phyloP scores from a whole-genome alignment of 768 basidiomycete genomes.

The Kwoniella sp. region DNA sequence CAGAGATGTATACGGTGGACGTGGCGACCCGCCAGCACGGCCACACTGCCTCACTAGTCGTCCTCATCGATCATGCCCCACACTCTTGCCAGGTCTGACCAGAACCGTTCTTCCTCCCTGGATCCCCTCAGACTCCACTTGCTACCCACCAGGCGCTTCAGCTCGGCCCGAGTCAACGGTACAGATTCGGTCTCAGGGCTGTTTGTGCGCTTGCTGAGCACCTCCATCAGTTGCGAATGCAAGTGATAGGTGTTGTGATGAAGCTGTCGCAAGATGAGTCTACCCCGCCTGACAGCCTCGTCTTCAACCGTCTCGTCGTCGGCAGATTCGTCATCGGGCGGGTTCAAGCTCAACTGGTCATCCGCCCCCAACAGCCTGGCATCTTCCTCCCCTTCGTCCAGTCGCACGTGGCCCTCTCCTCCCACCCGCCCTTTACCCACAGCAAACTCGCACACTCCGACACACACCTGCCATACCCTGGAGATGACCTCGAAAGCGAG shows the following conservation, averaged over 20 bases:
- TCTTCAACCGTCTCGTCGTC: constrained; percentile 13
- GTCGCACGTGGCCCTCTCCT: constrained; percentile 14
- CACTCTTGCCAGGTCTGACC: constrained; percentile 21
- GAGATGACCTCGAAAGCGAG: constrained; percentile 33
- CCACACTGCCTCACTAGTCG: neutral
- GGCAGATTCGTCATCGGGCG: neutral
- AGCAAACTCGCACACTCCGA: constrained; percentile 46
- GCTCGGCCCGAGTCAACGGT: constrained; percentile 24
- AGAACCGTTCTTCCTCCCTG: constrained; percentile 15
- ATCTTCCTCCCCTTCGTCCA: constrained; percentile 37
- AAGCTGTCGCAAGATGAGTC: constrained; percentile 31
- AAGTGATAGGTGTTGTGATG: constrained; percentile 38
- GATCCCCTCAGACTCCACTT: constrained; percentile 15
- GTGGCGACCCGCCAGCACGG: neutral
- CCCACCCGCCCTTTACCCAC: constrained; percentile 27
- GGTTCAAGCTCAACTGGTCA: neutral
- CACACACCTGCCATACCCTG: constrained; percentile 39
- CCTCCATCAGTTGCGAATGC: constrained; percentile 11
- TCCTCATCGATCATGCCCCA: constrained; percentile 24
- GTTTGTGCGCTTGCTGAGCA: no score
- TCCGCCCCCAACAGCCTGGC: constrained; percentile 16
- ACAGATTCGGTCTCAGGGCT: no score
- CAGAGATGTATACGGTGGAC: constrained; percentile 1
- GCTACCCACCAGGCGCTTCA: constrained; percentile 22
- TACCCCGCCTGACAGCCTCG: constrained; percentile 25